Conservation (phyloP, 495 filamentous ascomycete genomes). For the Letharia lupina region DNA sequence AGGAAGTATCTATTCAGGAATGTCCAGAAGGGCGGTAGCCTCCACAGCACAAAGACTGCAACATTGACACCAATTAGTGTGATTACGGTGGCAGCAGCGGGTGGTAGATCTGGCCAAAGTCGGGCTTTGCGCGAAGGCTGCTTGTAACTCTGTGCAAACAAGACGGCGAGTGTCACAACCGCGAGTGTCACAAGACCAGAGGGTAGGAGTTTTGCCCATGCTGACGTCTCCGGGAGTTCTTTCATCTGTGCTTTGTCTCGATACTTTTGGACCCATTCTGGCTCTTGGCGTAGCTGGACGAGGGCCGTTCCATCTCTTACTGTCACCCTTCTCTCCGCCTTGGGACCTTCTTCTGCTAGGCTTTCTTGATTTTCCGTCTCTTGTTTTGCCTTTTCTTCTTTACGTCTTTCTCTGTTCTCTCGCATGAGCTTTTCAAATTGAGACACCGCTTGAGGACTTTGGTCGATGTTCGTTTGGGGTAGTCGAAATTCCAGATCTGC, state of each 20-base stretch:
- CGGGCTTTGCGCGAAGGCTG: slow-evolving; percentile 50
- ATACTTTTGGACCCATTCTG: slow-evolving; percentile 41
- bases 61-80: slow-evolving; percentile 59
- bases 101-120: slow-evolving; percentile 65
- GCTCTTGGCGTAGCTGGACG: slow-evolving; percentile 32
- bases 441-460: slow-evolving; percentile 38
- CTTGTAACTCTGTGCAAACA: slow-evolving; percentile 53
- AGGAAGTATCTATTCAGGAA: slow-evolving; percentile 74
- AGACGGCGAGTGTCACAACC: slow-evolving; percentile 41
- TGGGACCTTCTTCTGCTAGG: slow-evolving; percentile 25
- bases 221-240: slow-evolving; percentile 38
- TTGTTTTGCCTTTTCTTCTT: slow-evolving; percentile 32
- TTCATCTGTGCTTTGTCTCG: slow-evolving; percentile 29
- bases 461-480: slow-evolving; percentile 35
- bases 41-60: slow-evolving; percentile 56
- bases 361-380: slow-evolving; percentile 39
- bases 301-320: slow-evolving; percentile 3
- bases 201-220: slow-evolving; percentile 56
- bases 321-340: background rate
- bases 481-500: slow-evolving; percentile 37
- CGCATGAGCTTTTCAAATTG: slow-evolving; percentile 42
- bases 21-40: slow-evolving; percentile 59
- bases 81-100: slow-evolving; percentile 67
- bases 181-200: slow-evolving; percentile 46
- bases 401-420: slow-evolving; percentile 42